Evolutionary conservation across 1,139 yeast genomes (phyloP), one percentile per base, ranked within the genome.

Genomic region (Hemisphaericaspora xylofermentans): DNA sequence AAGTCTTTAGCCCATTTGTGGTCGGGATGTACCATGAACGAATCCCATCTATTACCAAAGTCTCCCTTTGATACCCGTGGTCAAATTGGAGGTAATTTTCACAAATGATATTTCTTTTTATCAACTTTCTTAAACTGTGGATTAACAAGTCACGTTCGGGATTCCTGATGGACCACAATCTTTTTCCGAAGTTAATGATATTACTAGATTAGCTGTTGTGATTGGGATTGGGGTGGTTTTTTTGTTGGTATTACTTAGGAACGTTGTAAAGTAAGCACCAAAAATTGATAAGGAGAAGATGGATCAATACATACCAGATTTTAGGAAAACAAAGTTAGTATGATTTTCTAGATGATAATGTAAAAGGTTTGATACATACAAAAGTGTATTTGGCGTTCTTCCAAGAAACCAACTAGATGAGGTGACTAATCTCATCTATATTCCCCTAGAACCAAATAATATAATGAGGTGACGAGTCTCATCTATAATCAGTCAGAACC

Each of bases 71-170:
- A 67, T 43, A 61, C 59, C 44, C 60, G 48, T 13, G 27, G 35
- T 26, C 12, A 17, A 8, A 46, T 63, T 14, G 75, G 75, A 1
- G 73, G 71, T 14, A 60, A 58, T 33, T 70, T 72, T 72, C 50
- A 68, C 76, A 10, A 58, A 67, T 15, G 64, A 70, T 44, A 68
- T 76, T 0, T 71, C 68, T 2, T 71, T 69, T 44, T 72, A 68
- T 46, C 74, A 69, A 43, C 53, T 62, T 10, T 38, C 39, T 13
- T 35, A 43, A 36, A 29, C 39, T 17, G 9, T 14, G 9, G 18
- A n/a, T n/a, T 22, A 44, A 6, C 35, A 32, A 4, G 38, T 52
- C 12, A 35, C 39, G 12, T 42, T 57, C 3, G 41, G 37, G 3
- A 57, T 64, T 26, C 68, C 68, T 3, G 49, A 51, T 39, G 67